Evolutionary conservation across 192 early-diverging fungal genomes (phyloP).

Genomic region (Thamnidium elegans): DNA sequence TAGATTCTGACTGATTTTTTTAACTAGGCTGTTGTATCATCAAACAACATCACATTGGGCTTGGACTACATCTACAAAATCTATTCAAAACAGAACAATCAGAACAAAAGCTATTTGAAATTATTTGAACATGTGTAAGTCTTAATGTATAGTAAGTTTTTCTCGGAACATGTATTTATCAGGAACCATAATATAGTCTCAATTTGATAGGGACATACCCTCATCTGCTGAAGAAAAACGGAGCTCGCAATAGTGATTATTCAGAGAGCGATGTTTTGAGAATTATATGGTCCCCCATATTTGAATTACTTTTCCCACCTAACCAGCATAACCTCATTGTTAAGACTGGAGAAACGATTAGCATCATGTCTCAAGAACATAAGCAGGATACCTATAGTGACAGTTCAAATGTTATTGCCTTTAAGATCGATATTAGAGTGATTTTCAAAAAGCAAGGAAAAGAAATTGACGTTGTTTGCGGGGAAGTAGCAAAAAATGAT

Average conservation of each 20-base stretch:
- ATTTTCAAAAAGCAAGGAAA: slow-evolving; percentile 16
- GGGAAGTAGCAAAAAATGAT: slow-evolving; percentile 20
- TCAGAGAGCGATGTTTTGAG: slow-evolving; percentile 17
- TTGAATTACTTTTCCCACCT: slow-evolving; percentile 22
- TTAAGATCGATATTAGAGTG: slow-evolving; percentile 24
- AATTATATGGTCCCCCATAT: slow-evolving; percentile 20
- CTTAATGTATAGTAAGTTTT: slow-evolving; percentile 21
- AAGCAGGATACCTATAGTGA: slow-evolving; percentile 14
- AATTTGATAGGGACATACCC: slow-evolving; percentile 19
- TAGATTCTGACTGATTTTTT: slow-evolving; percentile 20
- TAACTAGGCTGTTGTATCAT: slow-evolving; percentile 22
- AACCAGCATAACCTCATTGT: slow-evolving; percentile 19
- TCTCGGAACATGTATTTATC: slow-evolving; percentile 12
- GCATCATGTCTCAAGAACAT: slow-evolving; percentile 17
- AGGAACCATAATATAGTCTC: slow-evolving; percentile 19
- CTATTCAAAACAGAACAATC: slow-evolving; percentile 20
- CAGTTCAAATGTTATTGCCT: slow-evolving; percentile 15
- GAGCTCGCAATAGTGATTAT: slow-evolving; percentile 17
- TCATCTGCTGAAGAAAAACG: slow-evolving; percentile 19
- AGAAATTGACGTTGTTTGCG: slow-evolving; percentile 15
- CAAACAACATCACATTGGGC: slow-evolving; percentile 19
- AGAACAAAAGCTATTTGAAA: slow-evolving; percentile 17
- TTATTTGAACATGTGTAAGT: slow-evolving; percentile 14
- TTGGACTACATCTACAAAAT: slow-evolving; percentile 19
- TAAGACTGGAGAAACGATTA: slow-evolving; percentile 11